Evolutionary conservation across 2,329 filamentous ascomycete genomes (phyloP).

Genomic region (Cercospora sojina): DNA sequence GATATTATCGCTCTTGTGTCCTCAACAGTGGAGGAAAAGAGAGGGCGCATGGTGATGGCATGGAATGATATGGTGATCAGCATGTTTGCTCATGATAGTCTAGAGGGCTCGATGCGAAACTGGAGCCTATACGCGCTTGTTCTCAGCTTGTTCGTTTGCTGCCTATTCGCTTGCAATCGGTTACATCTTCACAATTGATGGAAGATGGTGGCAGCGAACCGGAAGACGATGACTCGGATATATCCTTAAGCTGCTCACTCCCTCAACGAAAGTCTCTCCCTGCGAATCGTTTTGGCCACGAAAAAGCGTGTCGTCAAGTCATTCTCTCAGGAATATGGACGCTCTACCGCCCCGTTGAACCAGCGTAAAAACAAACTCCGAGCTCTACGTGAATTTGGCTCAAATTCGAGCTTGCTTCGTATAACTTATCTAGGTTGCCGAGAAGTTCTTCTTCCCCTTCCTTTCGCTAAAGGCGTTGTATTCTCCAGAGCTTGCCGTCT

Average conservation of each 20-base stretch:
- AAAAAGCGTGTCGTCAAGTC: neutral
- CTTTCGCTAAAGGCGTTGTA: neutral
- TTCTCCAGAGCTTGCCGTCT: neutral
- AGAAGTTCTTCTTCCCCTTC: neutral
- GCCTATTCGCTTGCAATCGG: neutral
- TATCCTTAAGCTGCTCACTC: neutral
- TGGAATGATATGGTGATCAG: neutral
- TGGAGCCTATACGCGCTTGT: neutral
- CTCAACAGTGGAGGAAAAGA: too few relatives aligned
- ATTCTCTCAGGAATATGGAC: neutral
- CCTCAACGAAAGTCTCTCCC: too few relatives aligned
- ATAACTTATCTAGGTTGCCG: neutral
- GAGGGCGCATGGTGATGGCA: too few relatives aligned
- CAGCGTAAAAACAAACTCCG: neutral
- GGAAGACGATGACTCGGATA: neutral
- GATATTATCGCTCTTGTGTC: too few relatives aligned
- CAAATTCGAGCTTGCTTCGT: neutral
- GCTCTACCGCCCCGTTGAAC: too few relatives aligned
- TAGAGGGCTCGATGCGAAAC: neutral
- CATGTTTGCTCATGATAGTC: neutral
- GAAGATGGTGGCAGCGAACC: neutral
- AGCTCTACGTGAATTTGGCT: neutral
- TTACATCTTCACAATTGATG: neutral
- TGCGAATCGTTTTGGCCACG: neutral
- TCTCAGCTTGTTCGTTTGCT: neutral